Conservation (phyloP, 805 yeast genomes). For the Schwanniomyces vanrijiae region DNA sequence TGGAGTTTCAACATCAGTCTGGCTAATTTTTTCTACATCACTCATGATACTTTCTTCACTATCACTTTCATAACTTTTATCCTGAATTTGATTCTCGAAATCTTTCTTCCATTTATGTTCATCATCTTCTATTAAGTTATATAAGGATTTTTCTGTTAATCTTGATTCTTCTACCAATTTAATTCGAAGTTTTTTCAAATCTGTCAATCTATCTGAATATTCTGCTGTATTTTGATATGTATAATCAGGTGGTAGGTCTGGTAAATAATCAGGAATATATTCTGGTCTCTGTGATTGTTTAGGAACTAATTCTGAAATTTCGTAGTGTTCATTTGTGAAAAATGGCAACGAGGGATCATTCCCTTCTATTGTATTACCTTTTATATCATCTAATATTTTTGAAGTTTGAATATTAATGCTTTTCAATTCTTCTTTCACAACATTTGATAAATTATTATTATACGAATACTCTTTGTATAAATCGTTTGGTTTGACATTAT, state of each 20-base stretch:
- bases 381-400: constrained; percentile 8
- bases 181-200: constrained; percentile 69
- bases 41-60: constrained; percentile 24
- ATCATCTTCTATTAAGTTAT: constrained; percentile 50
- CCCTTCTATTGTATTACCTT: constrained; percentile 11
- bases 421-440: constrained; percentile 6
- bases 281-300: constrained; percentile 38
- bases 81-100: constrained; percentile 25
- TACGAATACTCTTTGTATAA: constrained; percentile 36
- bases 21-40: constrained; percentile 4
- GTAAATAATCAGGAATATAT: constrained; percentile 75
- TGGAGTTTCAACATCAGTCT: constrained; percentile 8
- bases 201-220: constrained; percentile 60
- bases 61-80: constrained; percentile 11
- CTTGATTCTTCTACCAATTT: constrained; percentile 79
- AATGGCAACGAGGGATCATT: constrained; percentile 49
- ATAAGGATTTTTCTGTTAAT: constrained; percentile 75
- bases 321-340: constrained; percentile 52
- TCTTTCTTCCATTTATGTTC: constrained; percentile 26
- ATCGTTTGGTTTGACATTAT: constrained; percentile 38
- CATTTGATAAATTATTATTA: constrained; percentile 14
- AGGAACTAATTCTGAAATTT: constrained; percentile 55
- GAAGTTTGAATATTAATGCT: constrained; percentile 9
- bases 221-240: constrained; percentile 80
- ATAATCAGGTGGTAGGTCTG: constrained; percentile 90